phyloP scores from a whole-genome alignment of 2,329 filamentous ascomycete species.

The Elsinoe arachidis region DNA sequence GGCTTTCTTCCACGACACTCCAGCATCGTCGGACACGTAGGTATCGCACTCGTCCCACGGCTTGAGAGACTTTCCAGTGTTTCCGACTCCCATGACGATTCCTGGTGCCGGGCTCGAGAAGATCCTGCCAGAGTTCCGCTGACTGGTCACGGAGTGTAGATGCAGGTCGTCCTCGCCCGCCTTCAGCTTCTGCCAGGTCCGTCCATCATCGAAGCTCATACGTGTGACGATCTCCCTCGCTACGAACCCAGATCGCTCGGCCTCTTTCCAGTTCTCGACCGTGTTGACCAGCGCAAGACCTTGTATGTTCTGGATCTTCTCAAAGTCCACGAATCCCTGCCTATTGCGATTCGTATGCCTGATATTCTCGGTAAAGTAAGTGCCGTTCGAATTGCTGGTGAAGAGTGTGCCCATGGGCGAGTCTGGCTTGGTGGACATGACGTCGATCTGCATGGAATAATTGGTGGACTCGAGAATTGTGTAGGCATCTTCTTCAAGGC shows the following conservation, averaged over 20 bases:
- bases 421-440: slow-evolving; percentile 59
- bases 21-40: slow-evolving; percentile 85
- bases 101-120: slow-evolving; percentile 93
- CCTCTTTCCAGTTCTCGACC: slow-evolving; percentile 76
- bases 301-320: slow-evolving; percentile 85
- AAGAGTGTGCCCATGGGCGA: slow-evolving; percentile 79
- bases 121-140: slow-evolving; percentile 72
- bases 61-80: slow-evolving; percentile 67
- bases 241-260: slow-evolving; percentile 43
- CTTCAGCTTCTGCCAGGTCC: slow-evolving; percentile 69
- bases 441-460: slow-evolving; percentile 95
- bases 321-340: slow-evolving; percentile 78
- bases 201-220: slow-evolving; percentile 93
- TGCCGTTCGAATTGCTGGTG: slow-evolving; percentile 95
- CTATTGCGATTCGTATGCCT: slow-evolving; percentile 83
- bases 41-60: slow-evolving; percentile 66
- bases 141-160: slow-evolving; percentile 82
- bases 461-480: slow-evolving; percentile 93
- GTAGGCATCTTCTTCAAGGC: slow-evolving; percentile 76
- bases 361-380: slow-evolving; percentile 85
- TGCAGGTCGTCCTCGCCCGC: slow-evolving; percentile 56
- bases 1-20: slow-evolving; percentile 69
- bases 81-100: slow-evolving; percentile 87
- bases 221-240: slow-evolving; percentile 64
- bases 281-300: slow-evolving; percentile 85